These are phyloP conservation scores for Cephalotrichum gorgonifer DNA, from an alignment of 2,329 filamentous ascomycete genomes.

Conservation along the genomic window DNA sequence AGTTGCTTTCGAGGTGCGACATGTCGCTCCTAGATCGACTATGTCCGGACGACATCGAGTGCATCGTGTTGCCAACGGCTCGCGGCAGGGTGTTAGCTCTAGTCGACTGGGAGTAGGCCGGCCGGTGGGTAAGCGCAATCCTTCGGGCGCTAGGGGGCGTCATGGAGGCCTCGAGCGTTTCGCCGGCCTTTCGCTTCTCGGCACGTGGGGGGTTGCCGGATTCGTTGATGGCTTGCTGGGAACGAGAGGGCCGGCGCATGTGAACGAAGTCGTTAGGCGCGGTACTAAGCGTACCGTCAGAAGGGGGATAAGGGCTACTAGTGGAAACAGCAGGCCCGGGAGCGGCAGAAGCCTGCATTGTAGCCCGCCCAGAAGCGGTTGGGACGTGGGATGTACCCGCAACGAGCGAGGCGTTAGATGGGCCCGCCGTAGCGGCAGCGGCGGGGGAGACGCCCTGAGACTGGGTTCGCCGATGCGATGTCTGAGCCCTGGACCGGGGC, in stretches of 20 bases:
- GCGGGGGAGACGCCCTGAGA: conserved; percentile 18
- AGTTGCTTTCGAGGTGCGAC: not conserved
- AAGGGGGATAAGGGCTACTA: conserved; percentile 6
- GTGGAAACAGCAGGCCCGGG: not conserved
- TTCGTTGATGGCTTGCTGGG: not conserved
- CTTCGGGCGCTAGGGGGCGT: not conserved
- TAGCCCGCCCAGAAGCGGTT: too few relatives aligned
- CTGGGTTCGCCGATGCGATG: conserved; percentile 21
- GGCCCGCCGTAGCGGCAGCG: conserved; percentile 10
- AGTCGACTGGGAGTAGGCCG: conserved; percentile 16
- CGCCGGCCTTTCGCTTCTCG: conserved; percentile 4
- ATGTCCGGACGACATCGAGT: too few relatives aligned
- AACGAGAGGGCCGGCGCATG: not conserved
- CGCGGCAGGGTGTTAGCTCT: too few relatives aligned
- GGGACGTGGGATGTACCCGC: too few relatives aligned
- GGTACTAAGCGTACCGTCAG: conserved; percentile 6
- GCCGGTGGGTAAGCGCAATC: conserved; percentile 16
- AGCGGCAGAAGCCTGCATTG: too few relatives aligned
- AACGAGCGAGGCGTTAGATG: conserved; percentile 16
- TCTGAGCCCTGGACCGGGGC: conserved; percentile 4
- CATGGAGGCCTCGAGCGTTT: not conserved
- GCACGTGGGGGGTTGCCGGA: not conserved
- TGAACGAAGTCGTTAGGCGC: not conserved
- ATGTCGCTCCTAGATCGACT: conserved; percentile 4
- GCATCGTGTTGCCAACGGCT: too few relatives aligned